A percentile compares a stretch with the other conserved stretches of the same genome.
Conservation (phyloP, 345 rosid species). For the Ceriops zippeliana region DNA sequence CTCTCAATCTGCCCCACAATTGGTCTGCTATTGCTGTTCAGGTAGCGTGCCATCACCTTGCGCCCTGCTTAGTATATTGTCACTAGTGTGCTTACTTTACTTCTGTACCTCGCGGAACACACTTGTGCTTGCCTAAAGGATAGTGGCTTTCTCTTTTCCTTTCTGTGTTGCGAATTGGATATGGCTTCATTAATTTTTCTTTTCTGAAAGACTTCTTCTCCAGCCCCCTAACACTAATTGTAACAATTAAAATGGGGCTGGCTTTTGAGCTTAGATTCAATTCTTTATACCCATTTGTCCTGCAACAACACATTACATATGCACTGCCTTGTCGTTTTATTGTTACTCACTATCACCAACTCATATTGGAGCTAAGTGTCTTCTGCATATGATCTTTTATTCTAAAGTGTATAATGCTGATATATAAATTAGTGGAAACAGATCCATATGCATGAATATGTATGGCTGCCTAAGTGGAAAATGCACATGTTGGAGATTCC, state of each 20-base stretch:
- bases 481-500: neutral
- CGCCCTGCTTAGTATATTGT: neutral
- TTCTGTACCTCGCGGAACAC: neutral
- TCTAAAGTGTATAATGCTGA: neutral
- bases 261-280: slow-evolving; percentile 3
- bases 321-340: slow-evolving; percentile 15
- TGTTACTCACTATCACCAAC: slow-evolving; percentile 6
- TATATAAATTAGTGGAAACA: neutral
- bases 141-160: neutral
- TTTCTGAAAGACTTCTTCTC: neutral
- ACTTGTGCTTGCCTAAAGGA: neutral
- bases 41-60: slow-evolving; percentile 37
- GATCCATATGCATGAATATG: slow-evolving; percentile 7
- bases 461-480: neutral
- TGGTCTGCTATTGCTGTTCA: slow-evolving; percentile 75
- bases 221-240: neutral
- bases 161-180: neutral
- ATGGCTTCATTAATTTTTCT: neutral
- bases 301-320: neutral
- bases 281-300: slow-evolving; percentile 13
- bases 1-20: slow-evolving; percentile 67
- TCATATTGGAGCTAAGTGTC: slow-evolving; percentile 4
- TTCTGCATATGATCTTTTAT: slow-evolving; percentile 9
- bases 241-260: neutral
- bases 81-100: neutral